Conservation (phyloP, 106 monocot genomes). For the Phalaenopsis aphrodite region DNA sequence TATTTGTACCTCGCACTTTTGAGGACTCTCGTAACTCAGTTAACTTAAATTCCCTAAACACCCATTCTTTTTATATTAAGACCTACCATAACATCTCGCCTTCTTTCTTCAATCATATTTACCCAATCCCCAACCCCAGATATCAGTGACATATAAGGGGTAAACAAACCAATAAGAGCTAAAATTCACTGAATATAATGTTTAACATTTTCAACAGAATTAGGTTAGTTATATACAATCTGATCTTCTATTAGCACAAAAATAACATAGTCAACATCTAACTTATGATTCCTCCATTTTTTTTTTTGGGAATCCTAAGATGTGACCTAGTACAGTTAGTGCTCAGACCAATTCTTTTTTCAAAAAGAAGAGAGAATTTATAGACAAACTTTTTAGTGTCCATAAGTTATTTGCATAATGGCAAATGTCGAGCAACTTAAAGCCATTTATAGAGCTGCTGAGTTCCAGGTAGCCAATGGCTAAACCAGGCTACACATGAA, state of each 20-base stretch:
- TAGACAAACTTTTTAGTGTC: no score
- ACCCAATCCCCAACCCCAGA: background rate
- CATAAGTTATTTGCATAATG: no score
- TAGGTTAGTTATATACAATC: background rate
- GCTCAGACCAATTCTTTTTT: background rate
- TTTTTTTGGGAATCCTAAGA: no score
- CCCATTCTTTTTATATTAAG: background rate
- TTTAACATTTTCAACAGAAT: background rate
- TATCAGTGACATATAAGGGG: background rate
- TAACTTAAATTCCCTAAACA: background rate
- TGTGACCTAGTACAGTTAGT: background rate
- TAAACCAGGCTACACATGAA: no score
- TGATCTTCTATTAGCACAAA: background rate
- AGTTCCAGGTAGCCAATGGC: no score
- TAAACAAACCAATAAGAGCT: background rate
- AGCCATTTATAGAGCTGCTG: no score
- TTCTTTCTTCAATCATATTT: background rate
- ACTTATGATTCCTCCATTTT: no score
- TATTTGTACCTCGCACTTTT: background rate
- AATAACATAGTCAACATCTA: no score
- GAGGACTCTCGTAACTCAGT: background rate
- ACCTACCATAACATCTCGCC: background rate
- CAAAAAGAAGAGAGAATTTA: background rate
- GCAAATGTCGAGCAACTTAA: no score
- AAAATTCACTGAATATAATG: no score